phyloP scores from a whole-genome alignment of 1,139 yeast species.

The Blastobotrys malaysiensis region DNA sequence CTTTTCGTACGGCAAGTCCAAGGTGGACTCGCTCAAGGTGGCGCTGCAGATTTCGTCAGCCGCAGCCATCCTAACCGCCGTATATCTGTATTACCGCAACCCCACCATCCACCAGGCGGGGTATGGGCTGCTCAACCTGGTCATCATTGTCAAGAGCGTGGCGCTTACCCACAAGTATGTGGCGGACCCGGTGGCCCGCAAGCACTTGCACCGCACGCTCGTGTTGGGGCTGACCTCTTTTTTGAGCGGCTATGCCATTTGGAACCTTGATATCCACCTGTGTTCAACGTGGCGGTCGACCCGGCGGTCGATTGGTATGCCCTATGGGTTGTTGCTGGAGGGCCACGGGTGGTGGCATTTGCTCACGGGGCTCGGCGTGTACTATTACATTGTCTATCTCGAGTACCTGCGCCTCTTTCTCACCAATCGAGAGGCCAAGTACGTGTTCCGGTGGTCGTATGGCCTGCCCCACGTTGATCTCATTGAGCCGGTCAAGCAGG shows the following conservation, averaged over 20 bases:
- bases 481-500: slow-evolving; percentile 3
- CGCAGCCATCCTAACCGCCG: slow-evolving; percentile 53
- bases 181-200: slow-evolving; percentile 42
- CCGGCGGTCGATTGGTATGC: slow-evolving; percentile 74
- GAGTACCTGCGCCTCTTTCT: slow-evolving; percentile 65
- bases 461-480: slow-evolving; percentile 41
- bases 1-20: slow-evolving; percentile 56
- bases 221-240: slow-evolving; percentile 59
- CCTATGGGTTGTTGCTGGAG: slow-evolving; percentile 81
- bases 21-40: slow-evolving; percentile 33
- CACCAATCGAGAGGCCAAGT: slow-evolving; percentile 48
- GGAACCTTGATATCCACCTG: slow-evolving; percentile 82
- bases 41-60: slow-evolving; percentile 33
- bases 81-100: slow-evolving; percentile 63
- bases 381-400: slow-evolving; percentile 52
- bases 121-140: slow-evolving; percentile 58
- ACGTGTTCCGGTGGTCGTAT: slow-evolving; percentile 47
- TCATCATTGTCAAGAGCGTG: slow-evolving; percentile 55
- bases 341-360: slow-evolving; percentile 99
- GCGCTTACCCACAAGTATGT: slow-evolving; percentile 49
- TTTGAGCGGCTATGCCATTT: slow-evolving; percentile 64
- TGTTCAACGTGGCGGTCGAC: slow-evolving; percentile 59
- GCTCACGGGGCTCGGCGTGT: slow-evolving; percentile 78
- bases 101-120: slow-evolving; percentile 87
- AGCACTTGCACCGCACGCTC: slow-evolving; percentile 51